A percentile compares a stretch with the other conserved stretches of the same genome.
phyloP scores from a whole-genome alignment of 2,329 filamentous ascomycete species.

The Phaeophleospora eucalypticola region DNA sequence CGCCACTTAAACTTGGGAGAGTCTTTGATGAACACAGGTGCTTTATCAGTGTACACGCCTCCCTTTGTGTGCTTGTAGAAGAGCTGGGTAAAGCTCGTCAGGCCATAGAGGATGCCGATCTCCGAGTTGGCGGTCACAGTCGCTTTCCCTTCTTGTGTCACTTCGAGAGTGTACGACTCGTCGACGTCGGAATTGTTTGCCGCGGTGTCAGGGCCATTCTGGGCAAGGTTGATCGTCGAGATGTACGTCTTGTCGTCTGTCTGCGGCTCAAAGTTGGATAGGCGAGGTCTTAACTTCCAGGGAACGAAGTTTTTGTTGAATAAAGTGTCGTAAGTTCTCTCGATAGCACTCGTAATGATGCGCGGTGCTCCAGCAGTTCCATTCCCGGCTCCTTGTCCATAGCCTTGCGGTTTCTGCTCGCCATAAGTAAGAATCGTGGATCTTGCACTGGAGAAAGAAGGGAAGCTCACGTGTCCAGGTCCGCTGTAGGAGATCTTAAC shows the following conservation, averaged over 20 bases:
- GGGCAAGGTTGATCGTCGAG: constrained; percentile 57
- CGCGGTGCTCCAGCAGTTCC: constrained; percentile 25
- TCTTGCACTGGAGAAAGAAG: constrained; percentile 2
- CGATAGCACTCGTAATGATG: constrained; percentile 46
- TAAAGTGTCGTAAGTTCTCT: constrained; percentile 58
- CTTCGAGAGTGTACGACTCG: constrained; percentile 68
- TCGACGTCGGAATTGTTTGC: constrained; percentile 59
- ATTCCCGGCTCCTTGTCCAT: constrained; percentile 3
- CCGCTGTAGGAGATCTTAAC: constrained; percentile 37
- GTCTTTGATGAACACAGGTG: constrained; percentile 70
- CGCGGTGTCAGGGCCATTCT: constrained; percentile 53
- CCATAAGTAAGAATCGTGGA: background rate
- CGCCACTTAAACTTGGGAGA: constrained; percentile 70
- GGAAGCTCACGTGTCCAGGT: constrained; percentile 19
- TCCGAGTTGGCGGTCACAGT: constrained; percentile 62
- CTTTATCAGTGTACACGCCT: constrained; percentile 62
- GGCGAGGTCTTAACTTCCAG: constrained; percentile 69
- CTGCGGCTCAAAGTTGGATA: constrained; percentile 61
- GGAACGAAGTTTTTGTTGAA: constrained; percentile 68
- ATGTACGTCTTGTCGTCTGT: constrained; percentile 47
- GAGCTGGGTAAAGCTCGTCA: constrained; percentile 74
- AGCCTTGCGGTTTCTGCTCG: constrained; percentile 9
- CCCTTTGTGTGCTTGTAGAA: constrained; percentile 67
- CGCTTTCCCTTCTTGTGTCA: constrained; percentile 57
- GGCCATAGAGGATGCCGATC: constrained; percentile 65